Percentiles rank a stretch among this genome's conserved stretches.
Evolutionary conservation across 805 yeast species (phyloP).

Genomic region (Teunomyces atbi): DNA sequence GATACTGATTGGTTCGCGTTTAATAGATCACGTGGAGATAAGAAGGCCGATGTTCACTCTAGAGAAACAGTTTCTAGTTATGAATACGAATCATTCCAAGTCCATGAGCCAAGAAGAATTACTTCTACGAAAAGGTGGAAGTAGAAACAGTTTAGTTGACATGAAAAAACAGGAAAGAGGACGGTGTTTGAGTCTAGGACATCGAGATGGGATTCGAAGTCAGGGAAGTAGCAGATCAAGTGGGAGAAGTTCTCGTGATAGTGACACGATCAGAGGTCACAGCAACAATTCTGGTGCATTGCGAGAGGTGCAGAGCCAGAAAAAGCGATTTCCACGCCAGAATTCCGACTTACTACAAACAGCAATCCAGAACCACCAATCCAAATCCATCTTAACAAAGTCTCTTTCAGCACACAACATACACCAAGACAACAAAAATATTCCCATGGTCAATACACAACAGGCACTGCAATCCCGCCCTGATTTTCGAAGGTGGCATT

Average conservation of each 20-base stretch:
- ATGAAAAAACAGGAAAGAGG: not conserved
- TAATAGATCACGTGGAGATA: not conserved
- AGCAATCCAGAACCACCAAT: constrained; percentile 13
- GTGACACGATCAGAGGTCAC: not conserved
- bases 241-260: not conserved
- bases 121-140: not conserved
- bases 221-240: constrained; percentile 1
- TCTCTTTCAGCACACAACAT: constrained; percentile 10
- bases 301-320: not conserved
- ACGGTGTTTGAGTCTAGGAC: not conserved
- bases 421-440: constrained; percentile 4
- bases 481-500: constrained; percentile 12
- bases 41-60: not conserved
- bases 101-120: not conserved
- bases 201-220: not conserved
- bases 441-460: constrained; percentile 11
- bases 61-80: not conserved
- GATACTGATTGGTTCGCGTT: not conserved
- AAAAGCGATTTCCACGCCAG: constrained; percentile 2
- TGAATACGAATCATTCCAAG: not conserved
- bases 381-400: constrained; percentile 8
- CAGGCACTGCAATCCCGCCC: constrained; percentile 8
- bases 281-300: not conserved
- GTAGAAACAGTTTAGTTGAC: not conserved
- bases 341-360: constrained; percentile 12